These are phyloP conservation scores for Hypoxylon lenormandii DNA, from an alignment of 495 filamentous ascomycete species.

Conservation along the genomic window DNA sequence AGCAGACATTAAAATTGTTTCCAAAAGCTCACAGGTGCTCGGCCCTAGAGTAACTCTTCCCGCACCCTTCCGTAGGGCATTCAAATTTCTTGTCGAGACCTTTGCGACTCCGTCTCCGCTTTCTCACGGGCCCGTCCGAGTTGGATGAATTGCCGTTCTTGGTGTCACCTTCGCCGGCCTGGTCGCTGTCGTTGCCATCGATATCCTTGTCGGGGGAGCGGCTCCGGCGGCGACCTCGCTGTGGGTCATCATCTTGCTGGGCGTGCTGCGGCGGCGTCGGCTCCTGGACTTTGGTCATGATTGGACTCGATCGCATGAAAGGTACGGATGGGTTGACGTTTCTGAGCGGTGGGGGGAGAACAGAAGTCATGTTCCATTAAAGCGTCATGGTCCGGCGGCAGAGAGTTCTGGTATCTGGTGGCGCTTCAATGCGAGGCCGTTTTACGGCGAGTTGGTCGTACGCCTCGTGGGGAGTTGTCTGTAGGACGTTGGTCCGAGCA, in stretches of 20 bases:
- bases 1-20: background rate
- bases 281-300: constrained; percentile 59
- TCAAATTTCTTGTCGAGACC: constrained; percentile 94
- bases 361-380: constrained; percentile 60
- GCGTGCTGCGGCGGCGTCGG: constrained; percentile 56
- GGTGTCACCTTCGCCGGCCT: constrained; percentile 53
- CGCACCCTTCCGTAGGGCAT: constrained; percentile 87
- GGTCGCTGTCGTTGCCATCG: constrained; percentile 55
- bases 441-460: constrained; percentile 27
- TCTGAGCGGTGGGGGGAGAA: constrained; percentile 58
- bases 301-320: constrained; percentile 51
- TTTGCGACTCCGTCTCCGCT: constrained; percentile 85
- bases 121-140: constrained; percentile 69
- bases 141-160: constrained; percentile 64
- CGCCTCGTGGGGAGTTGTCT: constrained; percentile 36
- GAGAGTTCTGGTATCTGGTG: constrained; percentile 30
- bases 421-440: constrained; percentile 33
- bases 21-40: constrained; percentile 79
- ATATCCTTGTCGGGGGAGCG: constrained; percentile 60
- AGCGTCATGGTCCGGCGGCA: constrained; percentile 40
- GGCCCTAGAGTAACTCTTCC: constrained; percentile 94
- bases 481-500: constrained; percentile 20
- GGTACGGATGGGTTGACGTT: constrained; percentile 55
- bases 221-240: constrained; percentile 61
- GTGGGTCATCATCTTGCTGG: constrained; percentile 60